Base-by-base conservation (phyloP, 768 basidiomycete genomes). In the Suillus fuscotomentosus region DNA sequence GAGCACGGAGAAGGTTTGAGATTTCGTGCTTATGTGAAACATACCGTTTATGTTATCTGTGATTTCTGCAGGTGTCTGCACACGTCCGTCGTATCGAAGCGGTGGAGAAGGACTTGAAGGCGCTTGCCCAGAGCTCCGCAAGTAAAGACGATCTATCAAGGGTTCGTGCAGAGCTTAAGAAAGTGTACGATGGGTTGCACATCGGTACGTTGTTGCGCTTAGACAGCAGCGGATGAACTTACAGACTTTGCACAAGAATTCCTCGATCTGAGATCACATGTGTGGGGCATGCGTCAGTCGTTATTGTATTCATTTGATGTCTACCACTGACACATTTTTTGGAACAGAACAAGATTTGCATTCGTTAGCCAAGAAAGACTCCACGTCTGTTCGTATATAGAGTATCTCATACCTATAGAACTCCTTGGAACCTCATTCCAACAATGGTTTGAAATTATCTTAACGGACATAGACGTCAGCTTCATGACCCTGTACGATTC, bases 91-190 rank as follows among this genome's bases (percentile, higher is more conserved):
- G 91, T 63, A 94, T 94, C 71, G 91, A 95, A 74, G 86, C 88
- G 4, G 92, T 96, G 2, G 95, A 97, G 78, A 94, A 94, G 75
- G 93, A 95, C 69, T 74, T 96, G 70, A 94, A 91, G 74, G 87
- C 89, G 0, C 72, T 97, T 31, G 80, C 83, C 8, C 85, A 87
- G 59, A 77, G 80, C 22, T 83, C 90, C 2, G 84, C 91, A 9
- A 83, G 83, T 38, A 95, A 94, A 76, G 94, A 95, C 48, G 95
- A 97, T 67, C 79, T 94, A 41, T 83, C 87, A 27, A 83, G 86
- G 64, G 78, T 94, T 9, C 81, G 95, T 65, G 84, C 85, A 13
- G 95, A 97, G 75, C 83, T 88, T 66, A 96, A 95, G 85, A 94
- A 94, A 74, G 74, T 94, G 20, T 92, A 94, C 64, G 91, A 93